These are phyloP conservation scores for Triglochin maritima DNA, from an alignment of 106 monocot species.

Conservation along the genomic window DNA sequence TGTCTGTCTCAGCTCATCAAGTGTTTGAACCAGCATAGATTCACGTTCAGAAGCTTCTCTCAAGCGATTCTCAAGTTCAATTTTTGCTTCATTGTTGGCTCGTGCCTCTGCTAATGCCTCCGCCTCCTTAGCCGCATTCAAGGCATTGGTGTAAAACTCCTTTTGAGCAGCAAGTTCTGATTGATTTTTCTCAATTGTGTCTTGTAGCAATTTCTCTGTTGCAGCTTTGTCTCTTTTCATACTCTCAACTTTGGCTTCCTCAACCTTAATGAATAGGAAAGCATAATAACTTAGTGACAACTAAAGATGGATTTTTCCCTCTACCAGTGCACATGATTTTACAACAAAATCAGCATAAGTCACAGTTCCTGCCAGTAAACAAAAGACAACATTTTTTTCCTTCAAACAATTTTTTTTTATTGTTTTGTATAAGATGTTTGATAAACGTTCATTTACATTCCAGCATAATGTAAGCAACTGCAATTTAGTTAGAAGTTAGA, in stretches of 20 bases:
- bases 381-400: too few relatives aligned
- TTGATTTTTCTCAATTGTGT: constrained; percentile 92
- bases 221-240: constrained; percentile 78
- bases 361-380: too few relatives aligned
- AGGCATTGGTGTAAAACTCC: constrained; percentile 87
- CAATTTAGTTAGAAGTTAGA: too few relatives aligned
- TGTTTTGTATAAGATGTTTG: too few relatives aligned
- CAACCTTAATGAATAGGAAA: constrained; percentile 42
- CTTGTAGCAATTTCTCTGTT: constrained; percentile 92
- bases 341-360: too few relatives aligned
- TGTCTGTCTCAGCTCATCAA: constrained; percentile 82
- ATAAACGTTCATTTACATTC: too few relatives aligned
- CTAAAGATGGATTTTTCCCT: too few relatives aligned
- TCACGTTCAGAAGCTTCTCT: constrained; percentile 84
- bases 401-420: too few relatives aligned
- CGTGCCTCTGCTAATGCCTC: constrained; percentile 82
- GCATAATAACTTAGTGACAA: neutral
- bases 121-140: constrained; percentile 91
- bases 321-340: too few relatives aligned
- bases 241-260: constrained; percentile 90
- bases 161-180: constrained; percentile 83
- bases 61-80: constrained; percentile 78
- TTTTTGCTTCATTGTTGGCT: constrained; percentile 71
- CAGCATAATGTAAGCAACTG: too few relatives aligned
- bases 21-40: constrained; percentile 73